Base-by-base conservation (phyloP, 345 rosid genomes). In the Lepidium africanum region DNA sequence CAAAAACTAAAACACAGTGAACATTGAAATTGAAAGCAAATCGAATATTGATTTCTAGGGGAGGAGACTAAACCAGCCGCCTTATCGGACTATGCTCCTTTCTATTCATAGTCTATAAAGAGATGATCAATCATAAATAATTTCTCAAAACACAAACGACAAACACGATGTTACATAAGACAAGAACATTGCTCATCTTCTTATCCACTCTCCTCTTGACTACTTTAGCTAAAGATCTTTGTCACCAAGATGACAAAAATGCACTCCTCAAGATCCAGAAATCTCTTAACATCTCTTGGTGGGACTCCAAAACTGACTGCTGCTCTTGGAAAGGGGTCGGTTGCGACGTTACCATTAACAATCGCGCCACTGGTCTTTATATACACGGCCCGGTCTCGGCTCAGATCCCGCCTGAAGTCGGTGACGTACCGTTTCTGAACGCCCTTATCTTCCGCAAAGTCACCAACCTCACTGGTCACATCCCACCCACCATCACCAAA, bases 241-340 rank as follows among this genome's bases (percentile, higher is more conserved):
- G 94, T 77, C 74, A 87, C 81, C 70, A 83, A 14, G 27, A 49
- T 9, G 96, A 90, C 78, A 85, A 87, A 50, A 66, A 68, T 10
- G 80, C 76, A 37, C 90, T 90, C 43, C 82, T 90, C 50, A 57
- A 77, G 16, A 84, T 87, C 71, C 77, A 85, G 52, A 45, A 78
- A 51, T 67, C 81, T 41, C 79, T 85, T 8, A 77, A 78, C 63
- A 60, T 85, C 38, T 81, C 85, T 50, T 77, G 92, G 0, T 87
- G 96, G 94, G 40, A 78, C 7, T 73, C 83, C 0, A 71, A 79
- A 59, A 52, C 81, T 0, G 94, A 86, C 56, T 90, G 96, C 79
- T 88, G 92, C 77, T 86, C 36, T 3, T 91, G 96, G 96, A 54
- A 60, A 30, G 77, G 88, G 7, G 68, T 76, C 7, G 87, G 94